A percentile compares a stretch with the other conserved stretches of the same genome.
Evolutionary conservation across 306 rosid species (phyloP).

Genomic region (Sophora flavescens): DNA sequence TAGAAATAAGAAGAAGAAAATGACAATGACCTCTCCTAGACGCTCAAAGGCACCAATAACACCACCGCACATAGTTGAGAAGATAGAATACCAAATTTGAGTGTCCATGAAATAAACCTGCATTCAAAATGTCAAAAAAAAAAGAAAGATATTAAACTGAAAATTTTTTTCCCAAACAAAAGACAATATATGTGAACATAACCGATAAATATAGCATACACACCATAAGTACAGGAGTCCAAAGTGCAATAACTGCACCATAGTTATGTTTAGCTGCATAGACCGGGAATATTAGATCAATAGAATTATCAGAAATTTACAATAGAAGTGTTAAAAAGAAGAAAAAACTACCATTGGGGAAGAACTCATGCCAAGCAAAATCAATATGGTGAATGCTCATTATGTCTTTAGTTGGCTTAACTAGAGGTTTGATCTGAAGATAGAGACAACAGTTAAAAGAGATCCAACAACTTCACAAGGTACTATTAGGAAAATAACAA

Average conservation of each 20-base stretch:
- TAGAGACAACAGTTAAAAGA: constrained; percentile 32
- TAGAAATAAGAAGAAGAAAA: constrained; percentile 16
- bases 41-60: constrained; percentile 95
- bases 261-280: constrained; percentile 77
- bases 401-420: constrained; percentile 88
- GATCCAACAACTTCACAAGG: constrained; percentile 35
- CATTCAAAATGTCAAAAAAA: constrained; percentile 42
- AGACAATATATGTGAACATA: constrained; percentile 37
- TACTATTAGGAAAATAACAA: constrained; percentile 33
- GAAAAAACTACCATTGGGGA: constrained; percentile 73
- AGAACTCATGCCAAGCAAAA: constrained; percentile 91
- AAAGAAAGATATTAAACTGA: constrained; percentile 37
- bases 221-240: constrained; percentile 87
- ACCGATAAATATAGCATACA: constrained; percentile 48
- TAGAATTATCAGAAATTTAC: constrained; percentile 26
- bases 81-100: constrained; percentile 94
- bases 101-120: constrained; percentile 98
- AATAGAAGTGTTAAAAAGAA: constrained; percentile 30
- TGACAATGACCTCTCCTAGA: constrained; percentile 83
- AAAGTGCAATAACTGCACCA: constrained; percentile 83
- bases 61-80: constrained; percentile 87
- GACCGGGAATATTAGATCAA: constrained; percentile 41
- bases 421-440: constrained; percentile 85
- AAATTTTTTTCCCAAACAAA: constrained; percentile 41
- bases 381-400: constrained; percentile 74